Conservation (phyloP, 768 basidiomycete genomes). For the Termitomyces sp. region DNA sequence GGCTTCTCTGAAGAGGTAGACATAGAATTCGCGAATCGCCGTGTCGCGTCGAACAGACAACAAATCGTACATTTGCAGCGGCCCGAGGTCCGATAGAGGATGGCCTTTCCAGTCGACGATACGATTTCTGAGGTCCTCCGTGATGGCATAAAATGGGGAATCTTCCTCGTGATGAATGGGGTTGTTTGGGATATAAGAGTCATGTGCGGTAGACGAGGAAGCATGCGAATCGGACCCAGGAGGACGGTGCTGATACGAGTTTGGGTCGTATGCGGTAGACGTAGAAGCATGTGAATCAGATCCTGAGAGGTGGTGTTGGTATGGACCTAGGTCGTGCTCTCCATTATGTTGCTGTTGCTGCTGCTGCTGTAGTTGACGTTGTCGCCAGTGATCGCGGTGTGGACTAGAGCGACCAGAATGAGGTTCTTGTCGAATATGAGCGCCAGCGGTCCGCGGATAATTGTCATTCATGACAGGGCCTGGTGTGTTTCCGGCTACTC, state of each 20-base stretch:
- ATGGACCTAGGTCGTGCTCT: constrained; percentile 21
- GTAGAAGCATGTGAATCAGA: constrained; percentile 30
- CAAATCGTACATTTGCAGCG: constrained; percentile 89
- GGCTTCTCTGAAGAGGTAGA: constrained; percentile 96
- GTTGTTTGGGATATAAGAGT: constrained; percentile 24
- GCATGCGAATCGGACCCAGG: constrained; percentile 28
- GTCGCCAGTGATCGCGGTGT: constrained; percentile 27
- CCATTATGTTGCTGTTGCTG: constrained; percentile 19
- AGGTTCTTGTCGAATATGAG: constrained; percentile 20
- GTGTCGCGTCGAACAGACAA: constrained; percentile 85
- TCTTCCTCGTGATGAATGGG: constrained; percentile 54
- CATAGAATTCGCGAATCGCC: constrained; percentile 90
- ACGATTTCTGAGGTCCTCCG: constrained; percentile 83
- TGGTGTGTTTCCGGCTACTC: constrained; percentile 46
- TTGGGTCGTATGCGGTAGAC: constrained; percentile 25
- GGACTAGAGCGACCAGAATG: constrained; percentile 43
- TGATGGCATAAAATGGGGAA: constrained; percentile 78
- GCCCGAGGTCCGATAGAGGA: constrained; percentile 83
- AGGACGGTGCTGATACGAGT: constrained; percentile 26
- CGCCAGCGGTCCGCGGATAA: constrained; percentile 29
- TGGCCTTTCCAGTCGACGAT: constrained; percentile 98
- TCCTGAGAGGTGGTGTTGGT: constrained; percentile 25
- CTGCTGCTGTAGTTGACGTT: constrained; percentile 20
- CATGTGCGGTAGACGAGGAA: constrained; percentile 29
- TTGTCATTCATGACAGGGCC: constrained; percentile 50